These are phyloP conservation scores for Diutina siamensis DNA, from an alignment of 1,139 yeast species.

Conservation along the genomic window DNA sequence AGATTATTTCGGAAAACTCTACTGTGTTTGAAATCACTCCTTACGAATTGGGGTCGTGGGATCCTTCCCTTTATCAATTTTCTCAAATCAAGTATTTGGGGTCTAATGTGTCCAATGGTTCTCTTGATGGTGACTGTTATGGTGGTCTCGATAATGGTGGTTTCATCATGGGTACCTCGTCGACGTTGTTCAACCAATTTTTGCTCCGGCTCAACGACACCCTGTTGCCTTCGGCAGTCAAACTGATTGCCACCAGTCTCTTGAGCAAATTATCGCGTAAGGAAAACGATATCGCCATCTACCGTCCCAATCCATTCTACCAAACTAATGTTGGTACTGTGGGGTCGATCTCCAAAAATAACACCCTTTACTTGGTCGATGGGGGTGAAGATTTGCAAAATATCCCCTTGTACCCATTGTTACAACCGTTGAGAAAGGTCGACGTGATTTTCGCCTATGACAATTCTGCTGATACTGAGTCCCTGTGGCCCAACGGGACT, in stretches of 20 bases:
- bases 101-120: constrained; percentile 10
- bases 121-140: constrained; percentile 26
- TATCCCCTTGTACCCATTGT: constrained; percentile 28
- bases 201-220: constrained; percentile 29
- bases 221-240: constrained; percentile 16
- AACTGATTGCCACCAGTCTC: constrained; percentile 17
- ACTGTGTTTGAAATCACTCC: constrained; percentile 5
- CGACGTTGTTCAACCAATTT: constrained; percentile 54
- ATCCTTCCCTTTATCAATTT: constrained; percentile 2
- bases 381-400: constrained; percentile 64
- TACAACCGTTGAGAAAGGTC: constrained; percentile 18
- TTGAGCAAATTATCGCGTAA: constrained; percentile 16
- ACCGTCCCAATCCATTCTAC: constrained; percentile 30
- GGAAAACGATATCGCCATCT: constrained; percentile 29
- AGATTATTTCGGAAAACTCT: constrained; percentile 12
- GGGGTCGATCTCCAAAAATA: constrained; percentile 17
- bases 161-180: constrained; percentile 61
- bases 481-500: constrained; percentile 27
- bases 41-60: constrained; percentile 6
- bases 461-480: constrained; percentile 25
- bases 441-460: constrained; percentile 28
- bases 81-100: constrained; percentile 1
- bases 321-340: constrained; percentile 12
- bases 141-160: constrained; percentile 63
- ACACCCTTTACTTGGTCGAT: constrained; percentile 59